These are phyloP conservation scores for Dalbergia cochinchinensis DNA, from an alignment of 306 rosid species.

Conservation along the genomic window DNA sequence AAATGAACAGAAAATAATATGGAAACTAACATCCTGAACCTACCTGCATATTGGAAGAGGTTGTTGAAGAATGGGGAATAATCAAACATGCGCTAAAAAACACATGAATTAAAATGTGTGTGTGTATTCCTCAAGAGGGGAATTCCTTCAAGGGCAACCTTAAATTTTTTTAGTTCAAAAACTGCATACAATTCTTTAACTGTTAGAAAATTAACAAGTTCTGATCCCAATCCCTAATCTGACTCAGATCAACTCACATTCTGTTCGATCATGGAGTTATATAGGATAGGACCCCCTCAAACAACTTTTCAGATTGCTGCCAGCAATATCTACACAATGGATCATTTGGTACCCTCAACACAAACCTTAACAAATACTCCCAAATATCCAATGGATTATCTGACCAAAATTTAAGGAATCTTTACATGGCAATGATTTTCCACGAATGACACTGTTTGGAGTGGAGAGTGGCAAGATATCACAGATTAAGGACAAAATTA, in stretches of 20 bases:
- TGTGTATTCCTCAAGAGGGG: constrained; percentile 2
- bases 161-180: constrained; percentile 17
- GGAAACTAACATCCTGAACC: constrained; percentile 35
- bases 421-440: constrained; percentile 13
- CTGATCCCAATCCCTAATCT: constrained; percentile 27
- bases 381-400: constrained; percentile 1
- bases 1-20: constrained; percentile 40
- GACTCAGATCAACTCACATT: constrained; percentile 13
- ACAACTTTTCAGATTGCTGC: constrained; percentile 14
- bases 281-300: neutral
- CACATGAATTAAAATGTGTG: neutral
- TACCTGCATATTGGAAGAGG: constrained; percentile 28
- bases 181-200: constrained; percentile 17
- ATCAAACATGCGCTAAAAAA: neutral
- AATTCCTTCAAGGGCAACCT: constrained; percentile 32
- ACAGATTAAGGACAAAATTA: neutral
- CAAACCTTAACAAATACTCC: constrained; percentile 15
- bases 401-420: neutral
- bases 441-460: neutral
- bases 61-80: constrained; percentile 1
- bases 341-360: constrained; percentile 30
- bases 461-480: neutral
- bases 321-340: neutral
- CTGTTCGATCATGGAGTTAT: constrained; percentile 6
- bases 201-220: constrained; percentile 16